These are phyloP conservation scores for Tylopilus intermedius DNA, from an alignment of 768 basidiomycete genomes.

Conservation along the genomic window DNA sequence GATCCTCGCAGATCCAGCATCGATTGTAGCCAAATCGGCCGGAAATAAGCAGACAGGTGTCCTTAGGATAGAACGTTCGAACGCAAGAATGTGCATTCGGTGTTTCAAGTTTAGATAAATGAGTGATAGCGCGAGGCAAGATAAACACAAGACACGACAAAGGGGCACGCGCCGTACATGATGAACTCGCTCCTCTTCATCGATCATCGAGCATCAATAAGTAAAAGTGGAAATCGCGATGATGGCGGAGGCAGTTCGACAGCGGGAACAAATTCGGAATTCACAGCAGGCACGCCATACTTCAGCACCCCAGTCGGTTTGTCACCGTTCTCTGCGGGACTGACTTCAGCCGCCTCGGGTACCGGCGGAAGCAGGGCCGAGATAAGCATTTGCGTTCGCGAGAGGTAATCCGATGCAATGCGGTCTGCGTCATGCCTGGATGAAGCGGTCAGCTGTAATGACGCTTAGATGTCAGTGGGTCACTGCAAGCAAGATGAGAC, in stretches of 20 bases:
- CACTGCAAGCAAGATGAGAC: neutral
- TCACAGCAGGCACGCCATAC: slow-evolving; percentile 48
- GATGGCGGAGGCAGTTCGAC: slow-evolving; percentile 66
- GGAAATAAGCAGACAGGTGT: slow-evolving; percentile 6
- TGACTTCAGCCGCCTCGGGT: slow-evolving; percentile 15
- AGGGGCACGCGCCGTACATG: slow-evolving; percentile 15
- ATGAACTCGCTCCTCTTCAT: slow-evolving; percentile 13
- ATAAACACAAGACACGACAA: slow-evolving; percentile 11
- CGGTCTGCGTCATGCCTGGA: slow-evolving; percentile 22
- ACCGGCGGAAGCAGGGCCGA: slow-evolving; percentile 49
- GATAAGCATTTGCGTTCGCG: slow-evolving; percentile 58
- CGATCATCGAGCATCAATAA: slow-evolving; percentile 43
- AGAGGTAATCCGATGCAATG: slow-evolving; percentile 41
- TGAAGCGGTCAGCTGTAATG: slow-evolving; percentile 15
- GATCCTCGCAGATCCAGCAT: slow-evolving; percentile 17
- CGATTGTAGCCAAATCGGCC: neutral
- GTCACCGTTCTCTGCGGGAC: slow-evolving; percentile 29
- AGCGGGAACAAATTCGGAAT: slow-evolving; percentile 53
- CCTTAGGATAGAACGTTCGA: slow-evolving; percentile 15
- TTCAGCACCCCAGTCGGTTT: slow-evolving; percentile 44
- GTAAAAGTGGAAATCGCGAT: slow-evolving; percentile 68
- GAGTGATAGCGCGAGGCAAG: slow-evolving; percentile 19
- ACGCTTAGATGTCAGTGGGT: slow-evolving; percentile 1
- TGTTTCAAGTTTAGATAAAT: slow-evolving; percentile 31
- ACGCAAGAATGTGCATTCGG: slow-evolving; percentile 13